phyloP scores from a whole-genome alignment of 2,329 filamentous ascomycete genomes.

The Paraphoma sp. region DNA sequence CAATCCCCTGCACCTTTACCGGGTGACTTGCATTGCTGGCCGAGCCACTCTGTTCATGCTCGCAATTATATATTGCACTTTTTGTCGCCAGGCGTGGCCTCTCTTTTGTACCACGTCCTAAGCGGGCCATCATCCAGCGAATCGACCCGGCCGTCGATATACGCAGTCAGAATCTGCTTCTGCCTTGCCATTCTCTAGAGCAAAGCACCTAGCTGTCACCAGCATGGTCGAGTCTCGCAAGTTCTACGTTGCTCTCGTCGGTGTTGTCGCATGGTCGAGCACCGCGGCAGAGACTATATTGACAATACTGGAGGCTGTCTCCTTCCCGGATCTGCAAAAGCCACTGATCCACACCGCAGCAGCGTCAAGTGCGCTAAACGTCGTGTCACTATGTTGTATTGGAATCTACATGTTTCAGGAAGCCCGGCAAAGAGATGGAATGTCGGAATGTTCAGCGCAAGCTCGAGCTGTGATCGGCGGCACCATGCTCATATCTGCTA shows the following conservation, averaged over 20 bases:
- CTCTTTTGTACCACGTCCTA: conserved; percentile 7
- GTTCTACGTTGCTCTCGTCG: conserved; percentile 40
- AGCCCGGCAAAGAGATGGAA: conserved; percentile 35
- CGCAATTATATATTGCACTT: neutral
- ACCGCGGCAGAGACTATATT: conserved; percentile 45
- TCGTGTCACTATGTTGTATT: conserved; percentile 37
- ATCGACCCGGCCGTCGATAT: no score
- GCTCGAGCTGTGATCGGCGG: conserved; percentile 24
- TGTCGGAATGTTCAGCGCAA: conserved; percentile 23
- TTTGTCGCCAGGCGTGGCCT: neutral
- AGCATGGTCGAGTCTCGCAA: conserved; percentile 36
- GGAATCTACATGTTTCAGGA: conserved; percentile 38
- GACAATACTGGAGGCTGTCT: conserved; percentile 44
- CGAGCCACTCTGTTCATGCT: conserved; percentile 3
- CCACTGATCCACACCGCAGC: conserved; percentile 37
- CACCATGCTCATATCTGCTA: conserved; percentile 30
- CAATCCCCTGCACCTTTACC: neutral
- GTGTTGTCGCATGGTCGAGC: conserved; percentile 41
- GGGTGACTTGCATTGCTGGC: conserved; percentile 1
- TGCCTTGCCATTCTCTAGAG: neutral
- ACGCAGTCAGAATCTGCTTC: neutral
- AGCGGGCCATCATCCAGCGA: neutral
- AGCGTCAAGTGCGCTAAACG: conserved; percentile 40
- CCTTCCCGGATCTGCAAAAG: conserved; percentile 32
- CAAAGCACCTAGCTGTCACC: conserved; percentile 14